Base-by-base conservation (phyloP, 2,329 filamentous ascomycete genomes). In the Ceratocystis cacaofunesta region DNA sequence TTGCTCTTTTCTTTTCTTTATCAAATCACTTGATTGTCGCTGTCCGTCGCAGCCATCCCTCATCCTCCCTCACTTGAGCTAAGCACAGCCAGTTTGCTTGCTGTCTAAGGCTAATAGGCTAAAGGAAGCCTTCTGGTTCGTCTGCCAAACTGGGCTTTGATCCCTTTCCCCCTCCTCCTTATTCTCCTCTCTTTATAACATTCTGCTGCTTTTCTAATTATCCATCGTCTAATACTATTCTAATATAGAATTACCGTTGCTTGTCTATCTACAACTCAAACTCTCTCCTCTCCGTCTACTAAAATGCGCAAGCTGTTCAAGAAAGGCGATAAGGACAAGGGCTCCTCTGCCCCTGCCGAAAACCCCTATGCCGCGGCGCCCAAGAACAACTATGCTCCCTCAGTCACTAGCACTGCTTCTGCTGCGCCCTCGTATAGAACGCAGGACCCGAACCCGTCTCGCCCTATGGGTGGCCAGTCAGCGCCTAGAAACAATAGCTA, bases 401-500 rank as follows among this genome's bases (percentile, higher is more conserved):
- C 65, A n/a, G 46, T 66, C 43, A 46, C 32, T 30, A 64, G 62
- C 32, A 60, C 44, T 30, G 15, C 64, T 15, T 66, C 65, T 19
- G 65, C 30, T 17, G 65, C 65, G n/a, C 65, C 65, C 65, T 63
- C 64, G 36, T 62, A 68, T 55, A 58, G 62, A 46, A 46, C 55
- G 25, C 64, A 63, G 55, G 61, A 67, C 25, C 67, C 64, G 61
- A 63, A 58, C 55, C 68, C 50, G 7, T 44, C 61, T 30, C 62
- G 64, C 36, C 55, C 55, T 30, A 48, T 64, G 22, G 65, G 62
- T 44, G 55, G 61, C 30, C 65, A 68, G 19, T 62, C 71, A 72
- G 46, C 64, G 22, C 72, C 75, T 17, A 72, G 72, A n/a, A 69
- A 69, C 64, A 65, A 61, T 55, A 36, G 55, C 55, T 62, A 66